A percentile compares a stretch with the other conserved stretches of the same genome.
Evolutionary conservation across 768 basidiomycete species (phyloP).

Genomic region (Suillus subalutaceus): DNA sequence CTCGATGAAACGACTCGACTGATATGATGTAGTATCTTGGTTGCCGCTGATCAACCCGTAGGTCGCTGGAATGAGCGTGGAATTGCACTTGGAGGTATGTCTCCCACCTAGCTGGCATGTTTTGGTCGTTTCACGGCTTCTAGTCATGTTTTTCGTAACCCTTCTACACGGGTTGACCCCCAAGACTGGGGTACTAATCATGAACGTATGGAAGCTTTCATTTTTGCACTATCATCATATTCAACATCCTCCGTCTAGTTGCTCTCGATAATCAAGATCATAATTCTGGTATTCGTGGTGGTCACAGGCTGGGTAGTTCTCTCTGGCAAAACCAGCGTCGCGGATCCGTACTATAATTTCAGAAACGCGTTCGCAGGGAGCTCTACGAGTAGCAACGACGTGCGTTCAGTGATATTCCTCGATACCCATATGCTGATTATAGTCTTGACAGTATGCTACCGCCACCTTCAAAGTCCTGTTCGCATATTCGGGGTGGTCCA

Average conservation of each 20-base stretch:
- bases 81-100: conserved; percentile 57
- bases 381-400: conserved; percentile 53
- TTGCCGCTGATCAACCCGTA: conserved; percentile 43
- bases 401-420: conserved; percentile 16
- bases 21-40: conserved; percentile 43
- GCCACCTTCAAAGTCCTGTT: conserved; percentile 62
- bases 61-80: conserved; percentile 56
- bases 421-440: not conserved
- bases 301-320: conserved; percentile 65
- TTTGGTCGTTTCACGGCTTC: not conserved
- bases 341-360: conserved; percentile 62
- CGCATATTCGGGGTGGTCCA: conserved; percentile 54
- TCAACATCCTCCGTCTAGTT: conserved; percentile 29
- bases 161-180: conserved; percentile 56
- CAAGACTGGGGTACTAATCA: conserved; percentile 47
- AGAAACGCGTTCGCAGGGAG: conserved; percentile 58
- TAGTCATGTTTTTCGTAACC: conserved; percentile 55
- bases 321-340: conserved; percentile 55
- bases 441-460: conserved; percentile 51
- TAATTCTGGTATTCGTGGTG: conserved; percentile 56
- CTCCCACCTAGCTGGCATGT: not conserved
- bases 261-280: conserved; percentile 56
- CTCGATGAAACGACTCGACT: not conserved
- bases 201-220: conserved; percentile 46
- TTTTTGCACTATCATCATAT: not conserved